Evolutionary conservation across 2,329 filamentous ascomycete species (phyloP), one percentile per base, ranked within the genome.

Genomic region (Shiraia sp.): DNA sequence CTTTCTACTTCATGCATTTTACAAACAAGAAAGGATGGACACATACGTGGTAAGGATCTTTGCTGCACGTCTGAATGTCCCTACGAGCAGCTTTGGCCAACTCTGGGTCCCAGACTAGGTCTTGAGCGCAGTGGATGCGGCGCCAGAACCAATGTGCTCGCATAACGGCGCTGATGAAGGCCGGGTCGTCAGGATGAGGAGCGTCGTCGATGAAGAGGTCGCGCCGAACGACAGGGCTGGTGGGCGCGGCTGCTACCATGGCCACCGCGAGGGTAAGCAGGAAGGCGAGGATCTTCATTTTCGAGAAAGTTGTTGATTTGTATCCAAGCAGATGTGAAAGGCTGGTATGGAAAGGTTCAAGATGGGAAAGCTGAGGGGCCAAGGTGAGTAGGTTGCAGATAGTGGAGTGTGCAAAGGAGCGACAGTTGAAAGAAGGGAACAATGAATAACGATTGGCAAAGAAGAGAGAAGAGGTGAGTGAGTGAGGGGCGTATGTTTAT

Each of bases 101-200:
- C 23, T 49, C 42, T 7, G 43, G 27, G 42, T 68, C 61, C 65
- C 65, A 69, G 16, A 49, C 36, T 8, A 69, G 58, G 24, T 65
- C 62, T 38, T 66, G 65, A 6, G 65, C 64, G 42, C 65, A 68
- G 50, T 69, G 65, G 23, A 66, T 51, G 29, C 43, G 48, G 30
- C 64, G 65, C 64, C 63, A 67, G 43, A 61, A 66, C 62, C 63
- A 66, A 51, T 69, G 65, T 14, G 63, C 64, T 10, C 63, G 52
- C 56, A 69, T 59, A 28, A 67, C 56, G 10, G 50, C 53, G 33
- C 52, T 53, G 32, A 65, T 59, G 57, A 69, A 67, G 29, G 59
- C 55, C 9, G 42, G 33, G 41, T 69, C 64, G 27, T 60, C 42
- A 13, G 52, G 49, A 15, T 53, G 48, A 22, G 65, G 65, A 32